These are phyloP conservation scores for Echeveria elegans DNA, from an alignment of 164 flowering plant genomes.

Conservation along the genomic window DNA sequence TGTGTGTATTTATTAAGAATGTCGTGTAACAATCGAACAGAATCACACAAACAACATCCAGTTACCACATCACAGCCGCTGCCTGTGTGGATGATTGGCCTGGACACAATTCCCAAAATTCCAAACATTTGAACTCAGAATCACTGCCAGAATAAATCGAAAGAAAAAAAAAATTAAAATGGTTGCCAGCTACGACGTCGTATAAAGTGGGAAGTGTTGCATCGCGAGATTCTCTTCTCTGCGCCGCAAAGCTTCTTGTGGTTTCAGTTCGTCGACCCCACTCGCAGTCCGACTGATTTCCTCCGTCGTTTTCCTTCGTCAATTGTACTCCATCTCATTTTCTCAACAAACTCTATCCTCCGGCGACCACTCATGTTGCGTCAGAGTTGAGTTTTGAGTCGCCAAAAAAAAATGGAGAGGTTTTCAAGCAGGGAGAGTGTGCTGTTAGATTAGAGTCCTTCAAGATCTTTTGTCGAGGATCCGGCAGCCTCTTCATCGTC, in stretches of 20 bases:
- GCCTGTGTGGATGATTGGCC: too few species aligned
- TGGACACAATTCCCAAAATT: too few species aligned
- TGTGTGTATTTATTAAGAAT: too few species aligned
- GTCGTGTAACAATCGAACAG: too few species aligned
- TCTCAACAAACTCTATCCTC: background rate
- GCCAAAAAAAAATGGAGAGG: constrained; percentile 34
- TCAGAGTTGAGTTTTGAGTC: background rate
- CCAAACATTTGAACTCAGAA: too few species aligned
- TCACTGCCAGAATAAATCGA: too few species aligned
- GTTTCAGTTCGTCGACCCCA: constrained; percentile 2
- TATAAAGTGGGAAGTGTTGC: background rate
- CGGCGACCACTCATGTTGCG: background rate
- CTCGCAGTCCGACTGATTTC: too few species aligned
- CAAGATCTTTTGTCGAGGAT: constrained; percentile 23
- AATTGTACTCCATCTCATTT: constrained; percentile 11
- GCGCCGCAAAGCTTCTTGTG: constrained; percentile 19
- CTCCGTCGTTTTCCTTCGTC: constrained; percentile 14
- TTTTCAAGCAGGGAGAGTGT: constrained; percentile 31
- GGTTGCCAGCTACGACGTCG: too few species aligned
- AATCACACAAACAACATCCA: too few species aligned
- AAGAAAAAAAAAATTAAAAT: too few species aligned
- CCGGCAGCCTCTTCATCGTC: background rate
- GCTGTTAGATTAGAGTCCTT: constrained; percentile 25
- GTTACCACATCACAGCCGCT: too few species aligned
- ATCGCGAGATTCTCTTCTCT: background rate